These are phyloP conservation scores for Nematocida homosporus DNA, from an alignment of 371 early-diverging fungal species.

Conservation along the genomic window DNA sequence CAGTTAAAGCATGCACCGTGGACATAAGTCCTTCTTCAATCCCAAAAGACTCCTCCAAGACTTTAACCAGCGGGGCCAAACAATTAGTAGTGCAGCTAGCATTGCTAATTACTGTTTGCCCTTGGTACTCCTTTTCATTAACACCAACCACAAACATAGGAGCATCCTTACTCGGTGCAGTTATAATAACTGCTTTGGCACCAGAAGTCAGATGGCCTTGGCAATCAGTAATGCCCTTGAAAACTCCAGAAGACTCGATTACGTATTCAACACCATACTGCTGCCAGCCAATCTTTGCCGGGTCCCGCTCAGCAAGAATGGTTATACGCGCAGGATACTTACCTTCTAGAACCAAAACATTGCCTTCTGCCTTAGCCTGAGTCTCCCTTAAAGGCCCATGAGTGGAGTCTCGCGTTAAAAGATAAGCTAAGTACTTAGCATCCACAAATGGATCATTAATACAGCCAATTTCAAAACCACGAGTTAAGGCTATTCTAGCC, in stretches of 20 bases:
- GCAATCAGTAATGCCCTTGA: slow-evolving; percentile 82
- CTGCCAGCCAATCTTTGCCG: slow-evolving; percentile 85
- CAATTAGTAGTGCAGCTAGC: slow-evolving; percentile 99
- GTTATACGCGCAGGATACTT: slow-evolving; percentile 76
- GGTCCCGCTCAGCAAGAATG: slow-evolving; percentile 72
- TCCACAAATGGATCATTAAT: slow-evolving; percentile 96
- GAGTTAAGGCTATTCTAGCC: slow-evolving; percentile 63
- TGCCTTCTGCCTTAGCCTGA: slow-evolving; percentile 64
- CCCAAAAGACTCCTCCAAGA: slow-evolving; percentile 84
- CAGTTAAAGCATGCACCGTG: slow-evolving; percentile 93
- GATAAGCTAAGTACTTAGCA: slow-evolving; percentile 85
- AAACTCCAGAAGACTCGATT: slow-evolving; percentile 95
- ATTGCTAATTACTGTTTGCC: slow-evolving; percentile 82
- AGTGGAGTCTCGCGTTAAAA: slow-evolving; percentile 91
- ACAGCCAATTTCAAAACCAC: slow-evolving; percentile 77
- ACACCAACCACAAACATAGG: slow-evolving; percentile 77
- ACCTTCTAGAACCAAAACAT: slow-evolving; percentile 73
- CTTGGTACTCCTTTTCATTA: slow-evolving; percentile 82
- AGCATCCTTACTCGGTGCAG: slow-evolving; percentile 83
- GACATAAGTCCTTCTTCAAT: slow-evolving; percentile 83
- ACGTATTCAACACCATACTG: slow-evolving; percentile 80
- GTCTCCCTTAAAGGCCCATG: slow-evolving; percentile 71
- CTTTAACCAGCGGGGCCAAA: slow-evolving; percentile 93
- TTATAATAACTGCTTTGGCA: slow-evolving; percentile 92
- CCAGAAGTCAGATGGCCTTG: slow-evolving; percentile 81